Evolutionary conservation across 305 asterid genomes (phyloP).

Genomic region (Petunia hybrid): DNA sequence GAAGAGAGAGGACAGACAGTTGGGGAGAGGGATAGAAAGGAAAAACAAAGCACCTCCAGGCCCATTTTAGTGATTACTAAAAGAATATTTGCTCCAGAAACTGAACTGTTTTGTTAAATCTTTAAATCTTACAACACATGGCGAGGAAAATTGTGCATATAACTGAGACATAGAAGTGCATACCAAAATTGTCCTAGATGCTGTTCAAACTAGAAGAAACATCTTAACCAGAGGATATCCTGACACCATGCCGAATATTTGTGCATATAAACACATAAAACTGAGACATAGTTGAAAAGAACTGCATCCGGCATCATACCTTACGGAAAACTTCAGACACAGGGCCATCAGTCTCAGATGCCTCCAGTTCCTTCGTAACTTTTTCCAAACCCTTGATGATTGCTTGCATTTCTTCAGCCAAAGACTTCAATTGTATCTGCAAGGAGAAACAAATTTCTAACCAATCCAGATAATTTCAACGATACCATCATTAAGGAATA

Average conservation of each 20-base stretch:
- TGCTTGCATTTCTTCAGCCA: conserved; percentile 99
- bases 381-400: conserved; percentile 90
- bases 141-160: neutral
- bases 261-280: conserved; percentile 21
- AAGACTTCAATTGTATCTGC: conserved; percentile 91
- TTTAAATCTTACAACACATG: neutral
- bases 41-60: too few species aligned
- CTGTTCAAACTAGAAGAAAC: conserved; percentile 9
- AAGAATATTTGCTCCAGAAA: neutral
- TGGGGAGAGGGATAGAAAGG: too few species aligned
- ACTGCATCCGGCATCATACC: conserved; percentile 53
- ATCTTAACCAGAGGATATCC: neutral
- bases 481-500: conserved; percentile 35
- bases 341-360: conserved; percentile 90
- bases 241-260: conserved; percentile 1
- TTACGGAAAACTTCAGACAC: conserved; percentile 79
- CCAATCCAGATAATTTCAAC: conserved; percentile 32
- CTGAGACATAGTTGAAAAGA: conserved; percentile 17
- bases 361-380: conserved; percentile 89
- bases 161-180: too few species aligned
- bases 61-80: too few species aligned
- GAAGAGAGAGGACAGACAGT: too few species aligned
- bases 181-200: conserved; percentile 27
- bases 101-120: neutral
- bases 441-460: conserved; percentile 30